Evolutionary conservation across 2,329 filamentous ascomycete genomes (phyloP), one percentile per base, ranked within the genome.

Genomic region (Thielaviopsis punctulata): DNA sequence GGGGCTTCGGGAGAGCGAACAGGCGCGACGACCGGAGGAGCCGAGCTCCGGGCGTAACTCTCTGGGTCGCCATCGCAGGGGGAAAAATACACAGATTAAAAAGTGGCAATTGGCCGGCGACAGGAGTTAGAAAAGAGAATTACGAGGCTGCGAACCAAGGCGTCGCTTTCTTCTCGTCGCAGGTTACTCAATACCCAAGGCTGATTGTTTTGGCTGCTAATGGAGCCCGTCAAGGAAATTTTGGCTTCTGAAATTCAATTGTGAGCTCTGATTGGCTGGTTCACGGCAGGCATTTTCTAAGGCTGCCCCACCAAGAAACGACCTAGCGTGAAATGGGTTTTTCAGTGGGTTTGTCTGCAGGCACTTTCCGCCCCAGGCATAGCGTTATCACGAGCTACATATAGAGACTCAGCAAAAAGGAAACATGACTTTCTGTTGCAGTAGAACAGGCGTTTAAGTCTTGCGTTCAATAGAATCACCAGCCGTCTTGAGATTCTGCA

Each of bases 1-100:
- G 74, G 21, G 86, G 79, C 54, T 79, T 75, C 13, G 90, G 89
- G 52, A 96, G 73, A 22, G 89, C 84, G 69, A 96, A 96, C 60
- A 96, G 76, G 59, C 90, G 85, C 55, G 90, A 96, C 55, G 81
- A 79, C 65, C 90, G 82, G 62, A 96, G 76, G 59, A 96, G 75
- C 60, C 76, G 73, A 57, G 72, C 79, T 62, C 79, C 79, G 53
- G 79, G 79, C 58, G 79, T 79, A 61, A 79, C 59, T 30, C 55
- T 49, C 13, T 49, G 46, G 19, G 33, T 43, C 21, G 52, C 53
- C 56, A 58, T 55, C 23, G 46, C 36, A 13, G 25, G 48, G 33
- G 4, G 24, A 21, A 33, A n/a, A n/a, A n/a, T 27, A 41, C 6
- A 41, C 21, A 50, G 45, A 45, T 13, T 47, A 48, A 18, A 39